A percentile compares a stretch with the other conserved stretches of the same genome.
Conservation (phyloP, 768 basidiomycete genomes). For the Mycena amicta region DNA sequence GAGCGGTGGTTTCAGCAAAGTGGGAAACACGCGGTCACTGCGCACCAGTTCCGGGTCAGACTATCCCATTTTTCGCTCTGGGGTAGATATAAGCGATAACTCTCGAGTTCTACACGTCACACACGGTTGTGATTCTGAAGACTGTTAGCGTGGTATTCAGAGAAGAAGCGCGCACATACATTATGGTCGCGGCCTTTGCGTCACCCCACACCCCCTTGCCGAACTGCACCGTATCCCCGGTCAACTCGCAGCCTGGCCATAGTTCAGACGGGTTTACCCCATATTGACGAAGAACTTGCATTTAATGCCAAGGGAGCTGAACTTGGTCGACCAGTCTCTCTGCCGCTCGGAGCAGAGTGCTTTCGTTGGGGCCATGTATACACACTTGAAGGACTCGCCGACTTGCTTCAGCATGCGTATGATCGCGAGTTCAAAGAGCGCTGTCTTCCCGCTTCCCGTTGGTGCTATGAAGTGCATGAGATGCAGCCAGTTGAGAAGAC, state of each 20-base stretch:
- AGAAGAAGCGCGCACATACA: constrained; percentile 48
- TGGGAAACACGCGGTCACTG: constrained; percentile 2
- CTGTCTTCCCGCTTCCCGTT: constrained; percentile 96
- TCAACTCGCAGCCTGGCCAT: constrained; percentile 84
- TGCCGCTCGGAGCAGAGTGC: constrained; percentile 86
- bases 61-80: constrained; percentile 98
- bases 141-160: constrained; percentile 6
- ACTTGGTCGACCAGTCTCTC: constrained; percentile 84
- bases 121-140: constrained; percentile 76
- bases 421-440: constrained; percentile 89
- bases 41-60: constrained; percentile 82
- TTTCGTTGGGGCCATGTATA: constrained; percentile 95
- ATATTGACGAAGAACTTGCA: too few relatives aligned
- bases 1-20: background rate
- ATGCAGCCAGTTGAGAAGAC: constrained; percentile 12
- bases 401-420: constrained; percentile 62
- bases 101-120: constrained; percentile 10
- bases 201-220: constrained; percentile 72
- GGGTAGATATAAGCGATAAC: background rate
- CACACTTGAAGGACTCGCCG: constrained; percentile 57
- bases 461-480: constrained; percentile 60
- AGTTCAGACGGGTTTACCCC: too few relatives aligned
- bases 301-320: constrained; percentile 72
- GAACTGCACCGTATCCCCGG: constrained; percentile 81
- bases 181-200: constrained; percentile 75